These are phyloP conservation scores for Pythium sukuiense DNA, from an alignment of 352 stramenopile species.

Conservation along the genomic window DNA sequence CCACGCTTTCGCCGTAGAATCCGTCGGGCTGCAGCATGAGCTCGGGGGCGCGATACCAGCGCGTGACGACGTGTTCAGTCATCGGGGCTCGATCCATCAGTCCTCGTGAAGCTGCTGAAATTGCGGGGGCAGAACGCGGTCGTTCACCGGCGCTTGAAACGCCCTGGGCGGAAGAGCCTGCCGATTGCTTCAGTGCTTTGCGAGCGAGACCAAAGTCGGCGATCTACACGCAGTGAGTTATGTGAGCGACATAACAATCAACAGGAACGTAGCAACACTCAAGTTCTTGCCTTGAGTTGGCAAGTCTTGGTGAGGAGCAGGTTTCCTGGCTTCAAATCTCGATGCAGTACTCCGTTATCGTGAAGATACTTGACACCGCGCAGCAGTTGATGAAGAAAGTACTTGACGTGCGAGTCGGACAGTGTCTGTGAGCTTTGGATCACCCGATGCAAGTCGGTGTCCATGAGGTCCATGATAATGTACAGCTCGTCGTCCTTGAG, in stretches of 20 bases:
- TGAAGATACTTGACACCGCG: constrained; percentile 81
- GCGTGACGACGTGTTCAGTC: constrained; percentile 87
- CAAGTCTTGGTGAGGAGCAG: constrained; percentile 77
- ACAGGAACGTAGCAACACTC: too few relatives aligned
- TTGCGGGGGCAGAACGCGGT: constrained; percentile 49
- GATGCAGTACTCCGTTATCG: constrained; percentile 76
- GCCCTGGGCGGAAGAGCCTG: constrained; percentile 1
- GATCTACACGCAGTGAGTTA: constrained; percentile 29
- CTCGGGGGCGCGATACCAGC: constrained; percentile 90
- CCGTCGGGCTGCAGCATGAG: constrained; percentile 90
- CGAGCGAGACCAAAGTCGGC: constrained; percentile 75
- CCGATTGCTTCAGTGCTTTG: constrained; percentile 40
- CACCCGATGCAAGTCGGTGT: constrained; percentile 91
- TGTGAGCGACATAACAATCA: too few relatives aligned
- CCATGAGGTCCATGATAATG: constrained; percentile 95
- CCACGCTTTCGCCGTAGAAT: constrained; percentile 83
- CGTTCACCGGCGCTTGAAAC: constrained; percentile 26
- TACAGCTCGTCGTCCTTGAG: constrained; percentile 93
- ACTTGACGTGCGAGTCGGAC: constrained; percentile 79
- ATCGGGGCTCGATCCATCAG: constrained; percentile 46
- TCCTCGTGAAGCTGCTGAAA: constrained; percentile 18
- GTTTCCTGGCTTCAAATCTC: constrained; percentile 84
- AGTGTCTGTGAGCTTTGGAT: constrained; percentile 81
- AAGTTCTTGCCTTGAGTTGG: constrained; percentile 51
- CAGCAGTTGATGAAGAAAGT: constrained; percentile 92